Percentiles rank a stretch among this genome's conserved stretches.
phyloP scores from a whole-genome alignment of 2,329 filamentous ascomycete species.

The Leptographium procerum region DNA sequence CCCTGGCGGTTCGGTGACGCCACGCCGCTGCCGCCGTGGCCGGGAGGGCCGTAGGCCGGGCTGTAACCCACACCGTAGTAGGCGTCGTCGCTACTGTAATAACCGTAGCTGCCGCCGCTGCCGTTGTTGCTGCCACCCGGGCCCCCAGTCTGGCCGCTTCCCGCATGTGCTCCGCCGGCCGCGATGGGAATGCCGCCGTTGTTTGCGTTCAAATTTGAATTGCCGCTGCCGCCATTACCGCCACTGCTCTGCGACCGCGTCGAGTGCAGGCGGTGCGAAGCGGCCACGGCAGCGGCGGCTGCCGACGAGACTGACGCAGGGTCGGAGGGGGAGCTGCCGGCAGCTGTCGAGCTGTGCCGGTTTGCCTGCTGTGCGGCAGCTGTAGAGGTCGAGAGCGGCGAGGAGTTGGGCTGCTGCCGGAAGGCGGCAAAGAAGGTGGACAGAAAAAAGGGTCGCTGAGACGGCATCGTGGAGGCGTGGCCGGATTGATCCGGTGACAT shows the following conservation, averaged over 20 bases:
- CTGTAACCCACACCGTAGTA: conserved; percentile 8
- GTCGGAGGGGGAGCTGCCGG: conserved; percentile 12
- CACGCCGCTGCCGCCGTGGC: conserved; percentile 2
- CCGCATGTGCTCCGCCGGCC: not conserved
- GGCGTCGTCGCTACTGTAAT: conserved; percentile 1
- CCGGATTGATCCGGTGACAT: not conserved
- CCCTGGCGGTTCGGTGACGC: not conserved
- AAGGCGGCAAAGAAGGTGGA: conserved; percentile 46
- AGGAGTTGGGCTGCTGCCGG: conserved; percentile 32
- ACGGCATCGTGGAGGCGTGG: conserved; percentile 28
- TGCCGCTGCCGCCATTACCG: not conserved
- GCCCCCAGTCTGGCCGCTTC: not conserved
- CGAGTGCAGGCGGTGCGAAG: conserved; percentile 10
- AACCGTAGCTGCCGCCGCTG: not conserved
- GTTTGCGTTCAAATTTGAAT: not conserved
- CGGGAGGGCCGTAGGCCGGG: conserved; percentile 14
- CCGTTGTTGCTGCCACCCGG: conserved; percentile 6
- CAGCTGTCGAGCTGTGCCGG: conserved; percentile 20
- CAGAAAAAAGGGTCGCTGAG: conserved; percentile 44
- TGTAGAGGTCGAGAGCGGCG: conserved; percentile 12
- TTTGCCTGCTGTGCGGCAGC: conserved; percentile 23
- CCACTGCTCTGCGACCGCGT: conserved; percentile 2
- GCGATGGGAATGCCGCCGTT: not conserved
- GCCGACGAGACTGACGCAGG: conserved; percentile 10
- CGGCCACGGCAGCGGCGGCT: conserved; percentile 11